phyloP scores from a whole-genome alignment of 495 filamentous ascomycete species.

The Penicillium cinerascens region DNA sequence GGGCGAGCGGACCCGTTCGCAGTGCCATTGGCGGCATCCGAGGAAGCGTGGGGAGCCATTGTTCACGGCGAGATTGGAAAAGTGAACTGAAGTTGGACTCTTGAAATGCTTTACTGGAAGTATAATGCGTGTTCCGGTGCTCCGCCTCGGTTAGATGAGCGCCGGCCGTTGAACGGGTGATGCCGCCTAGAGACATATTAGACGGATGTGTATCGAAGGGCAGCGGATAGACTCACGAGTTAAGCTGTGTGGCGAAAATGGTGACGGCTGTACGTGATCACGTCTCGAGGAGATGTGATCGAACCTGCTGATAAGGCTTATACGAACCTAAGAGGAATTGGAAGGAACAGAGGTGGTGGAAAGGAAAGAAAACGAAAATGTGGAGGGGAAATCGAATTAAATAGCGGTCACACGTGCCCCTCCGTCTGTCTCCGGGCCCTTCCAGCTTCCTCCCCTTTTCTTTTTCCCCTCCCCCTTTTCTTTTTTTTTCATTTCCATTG shows the following conservation, averaged over 20 bases:
- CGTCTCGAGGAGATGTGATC: constrained; percentile 42
- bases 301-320: constrained; percentile 35
- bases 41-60: constrained; percentile 95
- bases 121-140: constrained; percentile 73
- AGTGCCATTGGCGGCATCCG: constrained; percentile 57
- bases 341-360: constrained; percentile 7
- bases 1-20: constrained; percentile 65
- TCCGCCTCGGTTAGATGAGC: constrained; percentile 83
- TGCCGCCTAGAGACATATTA: constrained; percentile 61
- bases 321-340: constrained; percentile 26
- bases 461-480: neutral
- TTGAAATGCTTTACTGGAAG: constrained; percentile 50
- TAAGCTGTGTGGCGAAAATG: constrained; percentile 50
- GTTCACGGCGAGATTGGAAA: constrained; percentile 33
- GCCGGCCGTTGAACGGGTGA: constrained; percentile 97
- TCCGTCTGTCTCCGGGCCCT: constrained; percentile 15
- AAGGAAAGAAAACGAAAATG: constrained; percentile 8
- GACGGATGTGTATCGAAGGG: neutral
- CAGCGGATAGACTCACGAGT: constrained; percentile 38
- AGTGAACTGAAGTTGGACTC: constrained; percentile 12
- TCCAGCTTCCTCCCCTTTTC: neutral
- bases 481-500: neutral
- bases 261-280: constrained; percentile 47
- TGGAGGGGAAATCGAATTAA: constrained; percentile 13
- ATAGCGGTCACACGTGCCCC: constrained; percentile 13